Percentiles rank a stretch among this genome's conserved stretches.
Evolutionary conservation across 495 filamentous ascomycete species (phyloP).

Genomic region (Aspergillus sparsus): DNA sequence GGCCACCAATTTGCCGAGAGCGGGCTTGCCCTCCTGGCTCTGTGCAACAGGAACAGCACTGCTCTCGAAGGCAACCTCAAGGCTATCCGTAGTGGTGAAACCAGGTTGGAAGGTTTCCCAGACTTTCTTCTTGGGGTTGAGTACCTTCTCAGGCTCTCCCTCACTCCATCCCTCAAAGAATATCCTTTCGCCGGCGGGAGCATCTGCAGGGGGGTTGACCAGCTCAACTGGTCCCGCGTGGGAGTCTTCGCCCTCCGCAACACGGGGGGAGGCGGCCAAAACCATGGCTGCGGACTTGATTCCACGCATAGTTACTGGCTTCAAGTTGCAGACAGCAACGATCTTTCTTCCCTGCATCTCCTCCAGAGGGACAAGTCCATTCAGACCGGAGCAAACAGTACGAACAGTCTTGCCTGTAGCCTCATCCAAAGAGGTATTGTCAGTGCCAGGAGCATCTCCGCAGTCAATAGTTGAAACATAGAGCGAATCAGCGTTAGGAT

Average conservation of each 20-base stretch:
- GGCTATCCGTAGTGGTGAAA: conserved; percentile 77
- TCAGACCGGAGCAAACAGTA: conserved; percentile 94
- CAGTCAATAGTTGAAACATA: conserved; percentile 96
- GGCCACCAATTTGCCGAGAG: conserved; percentile 68
- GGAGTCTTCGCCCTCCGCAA: conserved; percentile 74
- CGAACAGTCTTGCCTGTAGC: conserved; percentile 85
- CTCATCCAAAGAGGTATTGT: conserved; percentile 75
- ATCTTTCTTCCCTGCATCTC: conserved; percentile 97
- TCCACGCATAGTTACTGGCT: conserved; percentile 98
- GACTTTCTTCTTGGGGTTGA: conserved; percentile 99
- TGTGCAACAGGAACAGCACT: conserved; percentile 60
- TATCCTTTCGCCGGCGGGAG: conserved; percentile 79
- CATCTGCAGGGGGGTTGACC: conserved; percentile 78
- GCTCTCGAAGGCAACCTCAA: conserved; percentile 79
- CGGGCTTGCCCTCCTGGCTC: conserved; percentile 62
- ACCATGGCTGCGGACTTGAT: conserved; percentile 97
- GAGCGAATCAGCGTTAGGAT: conserved; percentile 94
- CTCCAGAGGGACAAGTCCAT: conserved; percentile 85
- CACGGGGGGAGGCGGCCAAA: conserved; percentile 82
- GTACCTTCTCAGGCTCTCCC: conserved; percentile 83
- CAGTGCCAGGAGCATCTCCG: conserved; percentile 81
- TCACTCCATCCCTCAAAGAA: conserved; percentile 88
- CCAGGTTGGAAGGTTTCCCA: conserved; percentile 96
- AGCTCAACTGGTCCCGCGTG: conserved; percentile 93
- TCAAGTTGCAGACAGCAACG: conserved; percentile 92